These are phyloP conservation scores for Cercospora janseana DNA, from an alignment of 2,329 filamentous ascomycete genomes.

Conservation along the genomic window DNA sequence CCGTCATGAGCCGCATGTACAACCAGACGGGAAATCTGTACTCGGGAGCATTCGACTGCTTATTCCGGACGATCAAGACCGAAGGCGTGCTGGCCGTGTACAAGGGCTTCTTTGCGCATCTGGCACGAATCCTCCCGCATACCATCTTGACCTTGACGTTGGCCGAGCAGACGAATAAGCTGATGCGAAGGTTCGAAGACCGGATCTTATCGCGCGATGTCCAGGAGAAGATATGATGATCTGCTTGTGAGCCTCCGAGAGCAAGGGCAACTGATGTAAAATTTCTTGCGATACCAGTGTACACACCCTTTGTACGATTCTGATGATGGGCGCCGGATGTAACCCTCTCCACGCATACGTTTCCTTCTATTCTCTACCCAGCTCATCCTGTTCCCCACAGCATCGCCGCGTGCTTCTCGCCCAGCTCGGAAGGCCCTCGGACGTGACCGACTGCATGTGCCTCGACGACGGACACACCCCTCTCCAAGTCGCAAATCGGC, in stretches of 20 bases:
- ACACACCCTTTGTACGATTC: slow-evolving; percentile 7
- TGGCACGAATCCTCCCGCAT: slow-evolving; percentile 90
- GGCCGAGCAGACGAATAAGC: slow-evolving; percentile 95
- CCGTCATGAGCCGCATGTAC: slow-evolving; percentile 97
- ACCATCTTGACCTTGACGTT: slow-evolving; percentile 79
- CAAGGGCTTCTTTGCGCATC: slow-evolving; percentile 94
- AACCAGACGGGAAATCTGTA: slow-evolving; percentile 99
- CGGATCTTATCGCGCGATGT: slow-evolving; percentile 41
- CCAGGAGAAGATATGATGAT: slow-evolving; percentile 29
- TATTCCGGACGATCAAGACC: slow-evolving; percentile 84
- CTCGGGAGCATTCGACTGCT: slow-evolving; percentile 84
- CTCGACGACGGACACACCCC: too few species aligned
- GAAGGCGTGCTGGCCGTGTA: slow-evolving; percentile 92
- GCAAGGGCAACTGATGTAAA: not conserved
- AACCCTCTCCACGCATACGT: too few species aligned
- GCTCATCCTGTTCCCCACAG: too few species aligned
- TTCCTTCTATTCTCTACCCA: too few species aligned
- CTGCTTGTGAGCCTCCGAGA: not conserved
- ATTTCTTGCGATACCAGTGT: slow-evolving; percentile 14
- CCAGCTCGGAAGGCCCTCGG: too few species aligned
- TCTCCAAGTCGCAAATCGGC: too few species aligned
- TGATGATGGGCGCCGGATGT: not conserved
- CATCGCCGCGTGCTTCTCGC: too few species aligned
- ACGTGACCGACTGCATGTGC: too few species aligned
- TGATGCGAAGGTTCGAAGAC: slow-evolving; percentile 76